A percentile compares a stretch with the other conserved stretches of the same genome.
phyloP scores from a whole-genome alignment of 805 yeast species.

The Starmerella khaoyaiensis region DNA sequence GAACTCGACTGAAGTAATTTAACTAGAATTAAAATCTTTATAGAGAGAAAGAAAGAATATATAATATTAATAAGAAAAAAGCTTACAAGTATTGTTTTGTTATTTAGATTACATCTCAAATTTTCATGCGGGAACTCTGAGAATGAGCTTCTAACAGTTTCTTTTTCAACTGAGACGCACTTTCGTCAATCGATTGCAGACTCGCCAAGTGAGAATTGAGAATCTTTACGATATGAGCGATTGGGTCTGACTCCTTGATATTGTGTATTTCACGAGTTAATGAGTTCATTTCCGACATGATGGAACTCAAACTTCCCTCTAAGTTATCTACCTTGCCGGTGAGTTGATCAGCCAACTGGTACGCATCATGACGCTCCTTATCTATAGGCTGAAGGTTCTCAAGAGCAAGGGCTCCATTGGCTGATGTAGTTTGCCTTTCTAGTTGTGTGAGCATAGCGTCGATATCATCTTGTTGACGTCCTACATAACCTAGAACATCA shows the following conservation, averaged over 20 bases:
- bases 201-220: conserved; percentile 83
- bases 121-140: conserved; percentile 8
- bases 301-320: conserved; percentile 46
- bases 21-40: not conserved
- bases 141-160: conserved; percentile 36
- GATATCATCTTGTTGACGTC: conserved; percentile 82
- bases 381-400: conserved; percentile 40
- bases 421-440: conserved; percentile 42
- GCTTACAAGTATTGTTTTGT: too few species aligned
- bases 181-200: conserved; percentile 70
- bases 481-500: conserved; percentile 72
- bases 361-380: conserved; percentile 79
- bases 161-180: conserved; percentile 53
- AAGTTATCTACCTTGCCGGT: conserved; percentile 69
- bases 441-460: conserved; percentile 71
- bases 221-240: conserved; percentile 50
- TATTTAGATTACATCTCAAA: conserved; percentile 2
- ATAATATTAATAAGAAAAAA: too few species aligned
- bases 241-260: conserved; percentile 36
- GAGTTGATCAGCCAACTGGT: conserved; percentile 69
- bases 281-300: conserved; percentile 24
- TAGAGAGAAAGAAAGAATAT: not conserved
- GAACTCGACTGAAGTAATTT: not conserved
- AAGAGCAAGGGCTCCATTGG: conserved; percentile 8
- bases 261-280: conserved; percentile 71